A percentile compares a stretch with the other conserved stretches of the same genome.
phyloP scores from a whole-genome alignment of 352 stramenopile species.

The Globisporangium cederbergense region DNA sequence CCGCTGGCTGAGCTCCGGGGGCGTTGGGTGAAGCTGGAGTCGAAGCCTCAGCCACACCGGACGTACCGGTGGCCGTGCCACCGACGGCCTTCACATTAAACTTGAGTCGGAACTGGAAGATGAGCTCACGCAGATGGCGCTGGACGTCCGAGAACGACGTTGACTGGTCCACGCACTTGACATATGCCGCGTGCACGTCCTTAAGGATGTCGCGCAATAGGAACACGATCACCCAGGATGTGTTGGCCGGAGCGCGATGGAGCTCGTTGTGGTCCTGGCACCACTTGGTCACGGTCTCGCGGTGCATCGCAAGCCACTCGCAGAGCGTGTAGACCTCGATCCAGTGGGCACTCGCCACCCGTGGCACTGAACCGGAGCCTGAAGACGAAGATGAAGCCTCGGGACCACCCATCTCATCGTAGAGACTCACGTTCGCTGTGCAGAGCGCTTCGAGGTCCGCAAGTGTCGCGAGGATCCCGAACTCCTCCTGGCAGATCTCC shows the following conservation, averaged over 20 bases:
- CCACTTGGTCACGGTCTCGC: constrained; percentile 42
- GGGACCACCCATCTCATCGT: constrained; percentile 19
- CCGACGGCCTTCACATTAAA: constrained; percentile 40
- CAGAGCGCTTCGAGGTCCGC: constrained; percentile 35
- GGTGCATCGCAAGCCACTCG: constrained; percentile 43
- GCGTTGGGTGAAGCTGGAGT: neutral
- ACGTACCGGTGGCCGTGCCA: neutral
- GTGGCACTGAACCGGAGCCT: neutral
- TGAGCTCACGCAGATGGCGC: constrained; percentile 37
- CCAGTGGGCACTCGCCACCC: constrained; percentile 29
- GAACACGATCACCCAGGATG: constrained; percentile 45
- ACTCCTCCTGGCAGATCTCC: constrained; percentile 37
- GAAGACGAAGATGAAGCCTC: neutral
- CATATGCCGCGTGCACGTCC: constrained; percentile 30
- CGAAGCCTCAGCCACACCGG: neutral
- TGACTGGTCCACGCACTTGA: constrained; percentile 28
- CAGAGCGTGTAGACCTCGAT: constrained; percentile 35
- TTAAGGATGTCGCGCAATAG: constrained; percentile 48
- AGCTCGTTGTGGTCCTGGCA: constrained; percentile 26
- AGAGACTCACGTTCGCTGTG: constrained; percentile 18
- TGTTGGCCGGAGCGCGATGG: constrained; percentile 19
- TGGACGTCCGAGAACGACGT: constrained; percentile 37
- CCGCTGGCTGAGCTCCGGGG: neutral
- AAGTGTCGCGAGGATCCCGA: constrained; percentile 32
- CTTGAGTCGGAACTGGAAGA: constrained; percentile 48